A percentile compares a stretch with the other conserved stretches of the same genome.
These are phyloP conservation scores for Acanthamoeba royreba DNA, from an alignment of 208 protist species.

Conservation along the genomic window DNA sequence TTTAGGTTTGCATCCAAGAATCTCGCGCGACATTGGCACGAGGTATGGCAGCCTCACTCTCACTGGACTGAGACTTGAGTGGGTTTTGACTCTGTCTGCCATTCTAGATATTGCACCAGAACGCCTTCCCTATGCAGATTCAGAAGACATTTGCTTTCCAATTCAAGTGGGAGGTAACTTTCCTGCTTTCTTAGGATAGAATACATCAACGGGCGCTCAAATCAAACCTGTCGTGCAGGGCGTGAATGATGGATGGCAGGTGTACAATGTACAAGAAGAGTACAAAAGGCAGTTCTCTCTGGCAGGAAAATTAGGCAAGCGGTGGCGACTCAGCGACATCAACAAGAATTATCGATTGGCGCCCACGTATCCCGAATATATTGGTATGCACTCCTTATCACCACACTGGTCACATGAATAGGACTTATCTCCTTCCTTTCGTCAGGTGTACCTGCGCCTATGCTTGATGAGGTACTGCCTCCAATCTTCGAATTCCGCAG, in stretches of 20 bases:
- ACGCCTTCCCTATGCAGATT: not conserved
- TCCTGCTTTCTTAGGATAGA: not conserved
- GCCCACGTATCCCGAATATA: constrained; percentile 17
- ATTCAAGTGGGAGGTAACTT: not conserved
- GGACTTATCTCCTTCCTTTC: no score
- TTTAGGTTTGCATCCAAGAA: not conserved
- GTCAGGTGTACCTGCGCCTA: not conserved
- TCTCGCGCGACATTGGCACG: not conserved
- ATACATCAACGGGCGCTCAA: not conserved
- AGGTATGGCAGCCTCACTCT: not conserved
- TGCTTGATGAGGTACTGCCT: not conserved
- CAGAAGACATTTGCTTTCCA: not conserved
- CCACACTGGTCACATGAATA: not conserved
- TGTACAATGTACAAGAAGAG: not conserved
- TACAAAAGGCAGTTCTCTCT: not conserved
- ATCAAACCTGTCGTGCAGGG: not conserved
- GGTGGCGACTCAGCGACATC: not conserved
- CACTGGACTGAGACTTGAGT: not conserved
- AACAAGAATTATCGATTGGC: not conserved
- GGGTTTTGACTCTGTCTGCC: not conserved
- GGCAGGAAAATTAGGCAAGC: not conserved
- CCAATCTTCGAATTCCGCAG: constrained; percentile 26
- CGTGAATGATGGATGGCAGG: not conserved
- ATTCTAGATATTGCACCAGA: not conserved
- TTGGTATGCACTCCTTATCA: not conserved